Evolutionary conservation across 2,329 filamentous ascomycete genomes (phyloP).

Genomic region (Hymenoscyphus fructigenus): DNA sequence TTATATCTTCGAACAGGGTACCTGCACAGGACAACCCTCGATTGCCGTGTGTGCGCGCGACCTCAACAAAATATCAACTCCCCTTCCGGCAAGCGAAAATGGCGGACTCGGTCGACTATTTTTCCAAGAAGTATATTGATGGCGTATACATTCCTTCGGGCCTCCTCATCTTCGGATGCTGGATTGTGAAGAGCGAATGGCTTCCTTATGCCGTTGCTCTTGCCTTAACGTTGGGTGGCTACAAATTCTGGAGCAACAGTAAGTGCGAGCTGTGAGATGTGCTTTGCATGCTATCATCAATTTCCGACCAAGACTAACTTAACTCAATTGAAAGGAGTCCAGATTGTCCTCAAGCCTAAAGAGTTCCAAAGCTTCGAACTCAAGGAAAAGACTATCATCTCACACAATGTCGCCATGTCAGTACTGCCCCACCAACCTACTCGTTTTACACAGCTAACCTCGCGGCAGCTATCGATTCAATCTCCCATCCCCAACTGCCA

Average conservation of each 20-base stretch:
- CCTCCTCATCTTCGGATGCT: slow-evolving; percentile 72
- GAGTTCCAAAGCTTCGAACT: slow-evolving; percentile 91
- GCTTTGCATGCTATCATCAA: background rate
- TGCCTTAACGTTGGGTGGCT: slow-evolving; percentile 64
- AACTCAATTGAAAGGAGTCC: slow-evolving; percentile 54
- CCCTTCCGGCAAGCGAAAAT: slow-evolving; percentile 10
- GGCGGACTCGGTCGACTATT: slow-evolving; percentile 34
- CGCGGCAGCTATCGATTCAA: slow-evolving; percentile 79
- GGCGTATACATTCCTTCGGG: slow-evolving; percentile 82
- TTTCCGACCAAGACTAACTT: slow-evolving; percentile 19
- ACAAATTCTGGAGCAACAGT: slow-evolving; percentile 73
- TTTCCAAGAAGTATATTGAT: slow-evolving; percentile 67
- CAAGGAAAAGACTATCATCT: slow-evolving; percentile 91
- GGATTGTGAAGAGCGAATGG: slow-evolving; percentile 78
- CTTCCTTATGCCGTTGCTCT: slow-evolving; percentile 67
- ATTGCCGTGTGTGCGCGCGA: background rate
- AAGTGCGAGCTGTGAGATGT: slow-evolving; percentile 41
- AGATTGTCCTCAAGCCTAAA: slow-evolving; percentile 82
- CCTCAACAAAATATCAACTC: slow-evolving; percentile 5
- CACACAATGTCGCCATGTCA: slow-evolving; percentile 97
- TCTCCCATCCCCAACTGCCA: slow-evolving; percentile 72
- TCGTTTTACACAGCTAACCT: slow-evolving; percentile 11
- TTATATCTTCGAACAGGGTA: background rate
- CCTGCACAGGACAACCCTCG: background rate
- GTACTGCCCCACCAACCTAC: slow-evolving; percentile 20